A percentile compares a stretch with the other conserved stretches of the same genome.
Conservation (phyloP, 164 flowering plant species). For the Stephania yunnanensis region DNA sequence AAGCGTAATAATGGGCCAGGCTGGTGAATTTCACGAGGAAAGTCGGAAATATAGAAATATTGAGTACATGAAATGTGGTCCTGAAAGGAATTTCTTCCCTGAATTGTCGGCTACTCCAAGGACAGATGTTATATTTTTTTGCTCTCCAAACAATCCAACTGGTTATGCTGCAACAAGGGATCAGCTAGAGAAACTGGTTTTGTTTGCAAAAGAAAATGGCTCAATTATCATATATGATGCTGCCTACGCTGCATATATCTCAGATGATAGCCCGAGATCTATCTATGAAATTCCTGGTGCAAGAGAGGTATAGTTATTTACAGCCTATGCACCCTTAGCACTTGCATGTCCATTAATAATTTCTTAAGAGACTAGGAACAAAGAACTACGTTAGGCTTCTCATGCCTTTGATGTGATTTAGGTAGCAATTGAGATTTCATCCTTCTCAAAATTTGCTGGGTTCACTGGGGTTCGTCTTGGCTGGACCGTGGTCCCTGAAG, state of each 20-base stretch:
- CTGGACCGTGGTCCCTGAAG: conserved; percentile 72
- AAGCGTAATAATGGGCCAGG: conserved; percentile 69
- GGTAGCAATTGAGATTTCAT: conserved; percentile 77
- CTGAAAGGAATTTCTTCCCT: conserved; percentile 67
- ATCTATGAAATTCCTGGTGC: conserved; percentile 86
- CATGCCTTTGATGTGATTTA: neutral
- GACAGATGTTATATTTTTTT: conserved; percentile 77
- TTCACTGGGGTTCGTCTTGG: conserved; percentile 79
- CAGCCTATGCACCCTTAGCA: too few relatives aligned
- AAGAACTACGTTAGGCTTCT: neutral
- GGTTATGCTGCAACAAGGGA: conserved; percentile 64
- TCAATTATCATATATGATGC: conserved; percentile 77
- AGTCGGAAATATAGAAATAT: conserved; percentile 51
- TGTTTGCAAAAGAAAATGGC: conserved; percentile 66
- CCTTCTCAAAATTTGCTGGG: conserved; percentile 73
- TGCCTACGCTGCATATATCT: conserved; percentile 66
- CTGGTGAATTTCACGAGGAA: conserved; percentile 40
- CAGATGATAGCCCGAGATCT: conserved; percentile 68
- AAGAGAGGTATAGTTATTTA: conserved; percentile 40
- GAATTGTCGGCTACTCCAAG: conserved; percentile 41
- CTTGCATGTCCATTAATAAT: neutral
- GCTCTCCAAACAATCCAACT: conserved; percentile 94
- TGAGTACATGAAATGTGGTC: conserved; percentile 65
- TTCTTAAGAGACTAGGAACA: neutral
- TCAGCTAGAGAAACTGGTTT: conserved; percentile 65